A percentile compares a stretch with the other conserved stretches of the same genome.
These are phyloP conservation scores for Patellifolia procumbens DNA, from an alignment of 179 eudicot species.

Conservation along the genomic window DNA sequence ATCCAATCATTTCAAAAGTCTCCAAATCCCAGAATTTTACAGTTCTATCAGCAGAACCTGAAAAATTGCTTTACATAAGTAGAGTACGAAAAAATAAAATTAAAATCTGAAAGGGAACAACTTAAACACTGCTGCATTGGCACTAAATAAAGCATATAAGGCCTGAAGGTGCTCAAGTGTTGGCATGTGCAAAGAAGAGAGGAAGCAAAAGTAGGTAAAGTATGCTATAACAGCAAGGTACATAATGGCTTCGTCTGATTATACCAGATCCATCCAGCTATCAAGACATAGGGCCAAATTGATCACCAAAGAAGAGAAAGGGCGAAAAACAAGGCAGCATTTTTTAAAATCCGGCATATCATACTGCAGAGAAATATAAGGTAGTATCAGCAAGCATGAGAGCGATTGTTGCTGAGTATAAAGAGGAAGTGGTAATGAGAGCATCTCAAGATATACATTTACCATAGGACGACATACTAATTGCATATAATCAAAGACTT, in stretches of 20 bases:
- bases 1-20: slow-evolving; percentile 97
- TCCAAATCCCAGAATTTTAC: slow-evolving; percentile 98
- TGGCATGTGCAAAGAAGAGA: neutral
- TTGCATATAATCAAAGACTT: neutral
- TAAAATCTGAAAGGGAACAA: neutral
- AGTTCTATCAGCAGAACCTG: slow-evolving; percentile 96
- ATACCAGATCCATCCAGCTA: slow-evolving; percentile 2
- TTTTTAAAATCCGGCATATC: neutral
- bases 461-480: neutral
- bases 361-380: neutral
- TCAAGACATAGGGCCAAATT: neutral
- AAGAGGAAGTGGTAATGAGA: neutral
- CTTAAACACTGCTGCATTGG: neutral
- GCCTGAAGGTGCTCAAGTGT: neutral
- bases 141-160: neutral
- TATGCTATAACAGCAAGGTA: neutral
- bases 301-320: neutral
- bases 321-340: slow-evolving; percentile 7
- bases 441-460: neutral
- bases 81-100: neutral
- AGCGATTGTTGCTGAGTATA: neutral
- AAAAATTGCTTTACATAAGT: slow-evolving; percentile 22
- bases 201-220: neutral
- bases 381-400: neutral
- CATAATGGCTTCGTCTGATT: neutral